phyloP scores from a whole-genome alignment of 2,329 filamentous ascomycete genomes.

The Colletotrichum neosansevieriae region DNA sequence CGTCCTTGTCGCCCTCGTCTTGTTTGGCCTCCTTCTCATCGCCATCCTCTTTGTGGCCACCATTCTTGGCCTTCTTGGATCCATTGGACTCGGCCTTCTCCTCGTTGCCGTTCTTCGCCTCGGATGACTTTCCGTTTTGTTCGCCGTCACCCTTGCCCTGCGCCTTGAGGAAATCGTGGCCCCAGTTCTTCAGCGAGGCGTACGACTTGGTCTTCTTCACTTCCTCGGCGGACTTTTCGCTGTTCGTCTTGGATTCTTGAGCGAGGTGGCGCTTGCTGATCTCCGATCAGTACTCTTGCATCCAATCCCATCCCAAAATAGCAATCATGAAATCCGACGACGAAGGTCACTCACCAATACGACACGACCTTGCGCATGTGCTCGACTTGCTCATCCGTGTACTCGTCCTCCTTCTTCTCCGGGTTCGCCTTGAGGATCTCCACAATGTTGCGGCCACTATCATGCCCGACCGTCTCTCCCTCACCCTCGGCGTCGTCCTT shows the following conservation, averaged over 20 bases:
- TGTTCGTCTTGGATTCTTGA: conserved; percentile 70
- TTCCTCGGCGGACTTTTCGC: conserved; percentile 61
- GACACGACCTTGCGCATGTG: conserved; percentile 74
- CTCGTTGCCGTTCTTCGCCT: conserved; percentile 8
- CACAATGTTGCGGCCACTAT: conserved; percentile 72
- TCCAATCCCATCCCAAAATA: background rate
- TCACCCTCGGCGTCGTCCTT: conserved; percentile 66
- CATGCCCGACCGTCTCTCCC: conserved; percentile 74
- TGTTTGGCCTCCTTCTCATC: conserved; percentile 42
- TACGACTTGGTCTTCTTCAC: conserved; percentile 65
- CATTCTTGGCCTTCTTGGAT: conserved; percentile 45
- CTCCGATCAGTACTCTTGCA: background rate
- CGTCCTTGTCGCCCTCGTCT: conserved; percentile 43
- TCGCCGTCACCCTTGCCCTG: conserved; percentile 39
- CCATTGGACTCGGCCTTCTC: conserved; percentile 33
- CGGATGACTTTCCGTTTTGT: conserved; percentile 14
- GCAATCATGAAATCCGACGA: background rate
- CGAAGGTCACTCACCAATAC: conserved; percentile 60
- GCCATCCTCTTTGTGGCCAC: conserved; percentile 32
- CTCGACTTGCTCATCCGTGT: conserved; percentile 65
- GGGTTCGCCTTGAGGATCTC: conserved; percentile 73
- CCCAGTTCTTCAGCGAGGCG: conserved; percentile 73
- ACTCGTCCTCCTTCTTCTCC: conserved; percentile 65
- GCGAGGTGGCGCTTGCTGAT: conserved; percentile 71
- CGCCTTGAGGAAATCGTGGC: conserved; percentile 64